phyloP scores from a whole-genome alignment of 2,329 filamentous ascomycete genomes.

The Trichoderma harzianum region DNA sequence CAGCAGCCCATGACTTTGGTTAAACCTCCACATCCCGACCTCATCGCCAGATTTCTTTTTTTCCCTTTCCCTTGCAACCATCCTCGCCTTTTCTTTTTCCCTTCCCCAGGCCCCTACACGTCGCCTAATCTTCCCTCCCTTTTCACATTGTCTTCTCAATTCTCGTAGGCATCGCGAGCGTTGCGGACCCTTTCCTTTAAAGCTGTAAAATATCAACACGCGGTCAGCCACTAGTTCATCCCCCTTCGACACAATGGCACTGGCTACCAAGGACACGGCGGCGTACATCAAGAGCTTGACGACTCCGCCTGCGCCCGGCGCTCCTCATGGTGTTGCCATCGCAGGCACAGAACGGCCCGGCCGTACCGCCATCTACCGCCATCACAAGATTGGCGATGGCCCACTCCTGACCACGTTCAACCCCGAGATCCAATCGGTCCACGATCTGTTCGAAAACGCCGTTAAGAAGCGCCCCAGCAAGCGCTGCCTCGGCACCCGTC shows the following conservation, averaged over 20 bases:
- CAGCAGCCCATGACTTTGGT: slow-evolving; percentile 4
- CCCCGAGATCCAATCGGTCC: slow-evolving; percentile 65
- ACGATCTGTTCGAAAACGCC: slow-evolving; percentile 75
- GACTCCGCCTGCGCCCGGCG: slow-evolving; percentile 65
- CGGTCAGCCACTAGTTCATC: neutral
- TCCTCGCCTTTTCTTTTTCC: neutral
- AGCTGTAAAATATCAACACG: neutral
- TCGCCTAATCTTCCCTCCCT: neutral
- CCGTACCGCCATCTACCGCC: slow-evolving; percentile 74
- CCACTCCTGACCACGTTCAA: slow-evolving; percentile 69
- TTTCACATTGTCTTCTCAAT: slow-evolving; percentile 2
- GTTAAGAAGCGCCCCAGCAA: slow-evolving; percentile 61
- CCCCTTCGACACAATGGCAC: slow-evolving; percentile 29
- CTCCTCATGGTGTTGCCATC: slow-evolving; percentile 74
- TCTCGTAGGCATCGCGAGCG: slow-evolving; percentile 1
- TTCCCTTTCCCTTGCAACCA: neutral
- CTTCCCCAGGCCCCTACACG: neutral
- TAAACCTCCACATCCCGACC: slow-evolving; percentile 14
- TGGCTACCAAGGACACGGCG: slow-evolving; percentile 34
- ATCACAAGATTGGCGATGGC: slow-evolving; percentile 73
- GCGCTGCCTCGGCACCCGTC: slow-evolving; percentile 74
- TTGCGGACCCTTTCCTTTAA: neutral
- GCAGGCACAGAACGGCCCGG: slow-evolving; percentile 71
- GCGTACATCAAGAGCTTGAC: slow-evolving; percentile 53
- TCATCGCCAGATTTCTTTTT: neutral